Base-by-base conservation (phyloP, 768 basidiomycete genomes). In the Auricularia sp. region DNA sequence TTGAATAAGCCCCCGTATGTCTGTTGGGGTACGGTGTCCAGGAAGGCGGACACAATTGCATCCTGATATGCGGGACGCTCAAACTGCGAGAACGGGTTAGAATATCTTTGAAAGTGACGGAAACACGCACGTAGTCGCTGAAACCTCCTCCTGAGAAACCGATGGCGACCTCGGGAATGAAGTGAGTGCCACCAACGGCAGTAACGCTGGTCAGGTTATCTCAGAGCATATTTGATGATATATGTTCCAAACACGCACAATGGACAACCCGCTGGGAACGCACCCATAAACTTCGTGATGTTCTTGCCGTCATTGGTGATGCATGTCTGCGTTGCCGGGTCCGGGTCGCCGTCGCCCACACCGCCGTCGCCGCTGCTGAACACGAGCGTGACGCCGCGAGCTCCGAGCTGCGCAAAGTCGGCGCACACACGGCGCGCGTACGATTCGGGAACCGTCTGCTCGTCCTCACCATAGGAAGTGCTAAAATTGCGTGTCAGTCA, bases 121-220 rank as follows among this genome's bases (percentile, higher is more conserved):
- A 12, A 64, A 36, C 7, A 77, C 80, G 67, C 12, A 87, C 86
- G 62, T 83, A 83, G 66, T 87, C 78, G 71, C 87, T 88, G 75
- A 90, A 91, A 2, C 88, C 88, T 42, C 88, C 88, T 1, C 87
- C 86, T 12, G 86, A 88, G 76, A 88, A 86, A 67, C 62, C 71
- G 0, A 80, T 81, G 0, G 83, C 84, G 14, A 77, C 77, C 71
- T 91, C 88, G 0, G 86, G 87, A 61, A 43, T 62, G 36, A 87
- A 74, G 47, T 74, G 66, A 1, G 88, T 90, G 8, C 83, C 89
- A 6, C 89, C 89, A 2, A 91, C 88, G 2, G 85, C 66, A 3
- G 89, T 91, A 21, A 89, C 85, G 66, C 88, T 90, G 29, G 47
- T 6, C 7, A 33, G 6, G 16, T 56, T 29, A 29, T 10, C 7